Evolutionary conservation across 352 stramenopile species (phyloP).

Genomic region (Phytophthora cryptogea): DNA sequence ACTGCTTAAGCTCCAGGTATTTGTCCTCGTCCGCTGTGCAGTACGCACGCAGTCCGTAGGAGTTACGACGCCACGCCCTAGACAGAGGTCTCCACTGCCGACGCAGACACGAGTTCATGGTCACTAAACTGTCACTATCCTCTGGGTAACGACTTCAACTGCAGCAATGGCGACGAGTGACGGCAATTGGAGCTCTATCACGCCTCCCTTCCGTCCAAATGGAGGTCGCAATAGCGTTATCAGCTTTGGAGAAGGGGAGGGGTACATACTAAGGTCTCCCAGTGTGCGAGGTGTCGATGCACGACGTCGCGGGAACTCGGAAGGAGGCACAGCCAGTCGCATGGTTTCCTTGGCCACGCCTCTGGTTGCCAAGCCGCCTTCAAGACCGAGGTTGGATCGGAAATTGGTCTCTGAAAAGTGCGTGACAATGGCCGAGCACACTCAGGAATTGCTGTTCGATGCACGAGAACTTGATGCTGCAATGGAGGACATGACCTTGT

Average conservation of each 20-base stretch:
- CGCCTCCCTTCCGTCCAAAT: constrained; percentile 1
- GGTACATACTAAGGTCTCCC: constrained; percentile 7
- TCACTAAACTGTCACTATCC: constrained; percentile 4
- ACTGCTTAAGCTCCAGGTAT: constrained; percentile 76
- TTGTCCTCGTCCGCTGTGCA: constrained; percentile 59
- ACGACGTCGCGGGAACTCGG: constrained; percentile 28
- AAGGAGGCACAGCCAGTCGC: constrained; percentile 19
- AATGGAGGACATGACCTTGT: constrained; percentile 44
- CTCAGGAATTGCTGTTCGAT: constrained; percentile 40
- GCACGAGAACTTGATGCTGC: constrained; percentile 39
- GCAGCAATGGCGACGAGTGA: constrained; percentile 9
- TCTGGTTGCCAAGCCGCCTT: constrained; percentile 10
- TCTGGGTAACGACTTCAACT: constrained; percentile 25
- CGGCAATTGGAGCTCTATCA: constrained; percentile 14
- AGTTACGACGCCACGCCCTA: constrained; percentile 4
- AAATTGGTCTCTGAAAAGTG: constrained; percentile 40
- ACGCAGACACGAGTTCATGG: constrained; percentile 4
- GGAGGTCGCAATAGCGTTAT: constrained; percentile 1
- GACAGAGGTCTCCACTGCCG: constrained; percentile 20
- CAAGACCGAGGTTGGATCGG: constrained; percentile 13
- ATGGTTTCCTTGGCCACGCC: constrained; percentile 17
- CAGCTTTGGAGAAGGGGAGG: constrained; percentile 8
- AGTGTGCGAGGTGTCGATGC: constrained; percentile 4
- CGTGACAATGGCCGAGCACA: constrained; percentile 36
- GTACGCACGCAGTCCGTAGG: constrained; percentile 14